phyloP scores from a whole-genome alignment of 192 early-diverging fungal genomes.

The Coemansia pectinata region DNA sequence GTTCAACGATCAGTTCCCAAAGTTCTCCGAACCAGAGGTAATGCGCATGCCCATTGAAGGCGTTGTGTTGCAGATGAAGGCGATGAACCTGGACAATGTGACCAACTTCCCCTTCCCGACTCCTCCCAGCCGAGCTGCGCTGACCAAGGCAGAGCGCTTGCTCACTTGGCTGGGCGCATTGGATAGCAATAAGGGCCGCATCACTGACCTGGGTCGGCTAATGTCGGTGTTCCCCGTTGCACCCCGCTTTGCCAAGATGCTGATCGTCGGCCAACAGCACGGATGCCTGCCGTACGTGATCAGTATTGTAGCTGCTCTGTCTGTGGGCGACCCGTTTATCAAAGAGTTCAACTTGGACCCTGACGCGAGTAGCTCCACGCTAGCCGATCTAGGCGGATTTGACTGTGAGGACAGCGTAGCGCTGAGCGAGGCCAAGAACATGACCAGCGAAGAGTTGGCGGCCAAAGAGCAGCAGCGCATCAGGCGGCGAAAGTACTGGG shows the following conservation, averaged over 20 bases:
- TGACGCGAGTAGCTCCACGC: conserved; percentile 24
- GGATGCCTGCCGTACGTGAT: conserved; percentile 85
- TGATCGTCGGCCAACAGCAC: conserved; percentile 86
- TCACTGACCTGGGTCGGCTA: conserved; percentile 82
- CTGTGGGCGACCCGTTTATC: conserved; percentile 93
- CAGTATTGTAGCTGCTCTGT: conserved; percentile 87
- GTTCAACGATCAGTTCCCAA: conserved; percentile 84
- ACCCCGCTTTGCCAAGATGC: conserved; percentile 79
- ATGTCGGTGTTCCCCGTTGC: conserved; percentile 92
- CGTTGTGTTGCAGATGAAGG: conserved; percentile 97
- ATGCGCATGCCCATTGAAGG: conserved; percentile 93
- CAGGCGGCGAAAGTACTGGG: conserved; percentile 68
- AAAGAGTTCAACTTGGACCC: conserved; percentile 67
- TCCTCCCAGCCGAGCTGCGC: conserved; percentile 72
- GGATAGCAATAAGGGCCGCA: conserved; percentile 57
- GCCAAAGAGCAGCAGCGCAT: conserved; percentile 62
- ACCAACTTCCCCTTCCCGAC: conserved; percentile 98
- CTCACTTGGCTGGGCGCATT: conserved; percentile 79
- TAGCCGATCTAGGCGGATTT: conserved; percentile 50
- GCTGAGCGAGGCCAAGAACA: conserved; percentile 57
- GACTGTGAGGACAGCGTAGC: conserved; percentile 41
- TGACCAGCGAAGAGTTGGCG: conserved; percentile 61
- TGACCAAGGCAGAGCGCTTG: conserved; percentile 79
- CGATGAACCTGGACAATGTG: conserved; percentile 95
- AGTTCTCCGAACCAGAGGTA: conserved; percentile 89